Conservation (phyloP, 108 stramenopile species). For the Conticribra guillardii region DNA sequence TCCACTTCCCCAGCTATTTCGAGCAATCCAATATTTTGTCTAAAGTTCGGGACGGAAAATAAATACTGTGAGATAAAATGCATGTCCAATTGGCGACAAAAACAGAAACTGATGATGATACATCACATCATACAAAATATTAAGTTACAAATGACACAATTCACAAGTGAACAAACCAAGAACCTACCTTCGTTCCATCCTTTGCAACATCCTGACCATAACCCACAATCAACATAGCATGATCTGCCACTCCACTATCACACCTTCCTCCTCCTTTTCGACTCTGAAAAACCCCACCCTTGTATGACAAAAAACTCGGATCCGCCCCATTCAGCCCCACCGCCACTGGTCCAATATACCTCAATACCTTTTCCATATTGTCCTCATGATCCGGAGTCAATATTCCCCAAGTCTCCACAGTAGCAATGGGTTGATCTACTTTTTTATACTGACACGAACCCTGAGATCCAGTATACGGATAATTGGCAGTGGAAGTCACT, state of each 20-base stretch:
- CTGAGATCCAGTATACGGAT: conserved; percentile 67
- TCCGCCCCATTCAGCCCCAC: conserved; percentile 78
- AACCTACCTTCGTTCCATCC: conserved; percentile 39
- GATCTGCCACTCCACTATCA: conserved; percentile 60
- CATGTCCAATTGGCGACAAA: too few species aligned
- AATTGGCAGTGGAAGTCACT: conserved; percentile 56
- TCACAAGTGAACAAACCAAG: too few species aligned
- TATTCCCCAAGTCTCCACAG: conserved; percentile 75
- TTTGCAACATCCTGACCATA: conserved; percentile 55
- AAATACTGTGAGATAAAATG: neutral
- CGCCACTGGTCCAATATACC: conserved; percentile 78
- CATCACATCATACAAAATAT: neutral
- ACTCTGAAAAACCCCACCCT: conserved; percentile 68
- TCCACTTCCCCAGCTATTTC: conserved; percentile 67
- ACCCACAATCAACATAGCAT: conserved; percentile 72
- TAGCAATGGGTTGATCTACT: conserved; percentile 62
- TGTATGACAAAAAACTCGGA: conserved; percentile 63
- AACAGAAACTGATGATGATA: too few species aligned
- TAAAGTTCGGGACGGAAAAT: neutral
- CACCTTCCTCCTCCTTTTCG: conserved; percentile 45
- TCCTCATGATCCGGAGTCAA: conserved; percentile 69
- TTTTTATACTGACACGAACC: conserved; percentile 37
- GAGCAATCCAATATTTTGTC: conserved; percentile 74
- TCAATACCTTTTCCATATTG: conserved; percentile 68
- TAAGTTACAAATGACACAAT: too few species aligned